phyloP scores from a whole-genome alignment of 1,284 basidiomycete genomes.

The Melampsora larici-populina region DNA sequence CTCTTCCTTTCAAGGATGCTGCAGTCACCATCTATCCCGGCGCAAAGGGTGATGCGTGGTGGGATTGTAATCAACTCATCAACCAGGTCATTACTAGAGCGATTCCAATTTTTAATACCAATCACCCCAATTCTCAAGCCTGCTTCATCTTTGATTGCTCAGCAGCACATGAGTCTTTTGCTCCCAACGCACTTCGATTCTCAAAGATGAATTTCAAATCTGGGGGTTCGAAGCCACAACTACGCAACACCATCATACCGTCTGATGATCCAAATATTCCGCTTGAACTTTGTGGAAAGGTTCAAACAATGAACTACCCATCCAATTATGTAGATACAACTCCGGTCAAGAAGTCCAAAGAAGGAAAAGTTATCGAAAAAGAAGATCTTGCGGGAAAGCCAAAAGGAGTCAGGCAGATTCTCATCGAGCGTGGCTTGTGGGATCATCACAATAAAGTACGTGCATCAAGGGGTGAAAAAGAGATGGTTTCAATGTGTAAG shows the following conservation, averaged over 20 bases:
- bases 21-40: not conserved
- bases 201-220: not conserved
- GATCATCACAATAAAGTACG: too few relatives aligned
- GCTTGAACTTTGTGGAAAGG: not conserved
- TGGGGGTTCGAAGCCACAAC: not conserved
- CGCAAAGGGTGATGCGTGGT: not conserved
- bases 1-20: too few relatives aligned
- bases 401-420: not conserved
- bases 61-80: too few relatives aligned
- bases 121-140: too few relatives aligned
- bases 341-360: not conserved
- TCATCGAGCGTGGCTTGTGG: not conserved
- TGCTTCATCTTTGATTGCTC: too few relatives aligned
- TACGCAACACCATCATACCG: not conserved
- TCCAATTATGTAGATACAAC: not conserved
- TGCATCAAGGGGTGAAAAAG: not conserved
- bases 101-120: too few relatives aligned
- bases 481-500: not conserved
- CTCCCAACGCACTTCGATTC: not conserved
- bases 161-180: too few relatives aligned
- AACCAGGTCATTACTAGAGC: not conserved
- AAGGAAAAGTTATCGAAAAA: not conserved
- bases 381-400: not conserved
- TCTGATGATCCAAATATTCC: too few relatives aligned
- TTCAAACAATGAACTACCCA: constrained; percentile 1